These are phyloP conservation scores for Mycocentrospora acerina DNA, from an alignment of 2,329 filamentous ascomycete genomes.

Conservation along the genomic window DNA sequence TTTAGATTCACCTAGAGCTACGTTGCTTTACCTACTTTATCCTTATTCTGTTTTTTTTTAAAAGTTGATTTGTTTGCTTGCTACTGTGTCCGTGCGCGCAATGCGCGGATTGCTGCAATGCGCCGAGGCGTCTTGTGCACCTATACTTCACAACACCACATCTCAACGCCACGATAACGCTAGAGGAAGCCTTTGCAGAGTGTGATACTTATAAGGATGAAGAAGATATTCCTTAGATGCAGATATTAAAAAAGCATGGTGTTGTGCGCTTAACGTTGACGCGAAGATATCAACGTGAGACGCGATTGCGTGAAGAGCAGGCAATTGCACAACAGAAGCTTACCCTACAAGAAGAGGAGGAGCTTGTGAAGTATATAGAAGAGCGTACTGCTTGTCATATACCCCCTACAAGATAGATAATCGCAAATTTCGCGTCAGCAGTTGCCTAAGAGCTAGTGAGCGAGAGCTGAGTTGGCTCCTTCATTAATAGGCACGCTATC, in stretches of 20 bases:
- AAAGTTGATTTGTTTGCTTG: too few relatives aligned
- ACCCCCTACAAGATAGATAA: neutral
- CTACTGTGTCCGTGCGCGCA: neutral
- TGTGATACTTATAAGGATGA: neutral
- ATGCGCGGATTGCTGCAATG: too few relatives aligned
- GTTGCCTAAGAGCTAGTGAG: neutral
- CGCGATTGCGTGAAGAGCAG: too few relatives aligned
- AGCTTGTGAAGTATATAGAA: neutral
- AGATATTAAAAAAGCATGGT: neutral
- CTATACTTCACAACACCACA: neutral
- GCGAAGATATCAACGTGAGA: neutral
- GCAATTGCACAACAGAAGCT: neutral
- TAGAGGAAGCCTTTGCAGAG: neutral
- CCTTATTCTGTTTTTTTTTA: too few relatives aligned
- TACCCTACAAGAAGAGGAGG: neutral
- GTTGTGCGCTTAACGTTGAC: neutral
- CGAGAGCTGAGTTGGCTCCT: neutral
- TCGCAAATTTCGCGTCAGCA: neutral
- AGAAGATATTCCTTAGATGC: neutral
- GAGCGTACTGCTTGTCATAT: too few relatives aligned
- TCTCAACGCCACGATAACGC: neutral
- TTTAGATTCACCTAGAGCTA: too few relatives aligned
- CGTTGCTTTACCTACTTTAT: too few relatives aligned
- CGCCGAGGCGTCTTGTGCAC: too few relatives aligned
- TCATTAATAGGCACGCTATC: neutral